Evolutionary conservation across 2,329 filamentous ascomycete species (phyloP), one percentile per base, ranked within the genome.

Genomic region (Uncinocarpus reesii): DNA sequence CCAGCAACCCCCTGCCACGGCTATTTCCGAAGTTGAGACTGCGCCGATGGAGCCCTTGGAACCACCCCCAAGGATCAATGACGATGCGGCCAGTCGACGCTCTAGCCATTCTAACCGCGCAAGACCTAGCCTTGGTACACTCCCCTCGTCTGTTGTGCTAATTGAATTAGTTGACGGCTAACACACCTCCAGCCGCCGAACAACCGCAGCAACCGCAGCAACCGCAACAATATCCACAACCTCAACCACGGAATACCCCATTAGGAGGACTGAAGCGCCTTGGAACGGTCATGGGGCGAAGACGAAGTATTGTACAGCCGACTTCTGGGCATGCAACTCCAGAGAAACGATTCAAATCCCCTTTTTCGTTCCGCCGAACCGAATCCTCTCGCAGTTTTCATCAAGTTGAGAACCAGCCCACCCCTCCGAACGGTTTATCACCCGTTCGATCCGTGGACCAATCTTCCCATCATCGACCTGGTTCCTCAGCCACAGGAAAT

Each of bases 61-160:
- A 21, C 63, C 68, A 18, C 64, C 68, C 7, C 64, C 69, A 15
- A 65, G 59, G 38, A 56, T 64, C 44, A 63, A 67, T 37, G 77
- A 80, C 56, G 77, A 80, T 61, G 64, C 69, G 49, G 67, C 71
- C 49, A 78, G 76, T 56, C 73, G 77, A 53, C 73, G 72, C 52
- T 79, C 77, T 50, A 70, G 69, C 47, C 52, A 66, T 56, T 76
- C 71, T 41, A 69, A 61, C 16, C 63, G 61, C 49, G 56, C 55
- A 26, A 60, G 61, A 51, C 56, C 63, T 35, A 58, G 62, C 15
- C 62, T 65, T 52, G 63, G 60, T 61, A 54, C 40, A 34, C 4
- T 18, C 13, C 20, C 15, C 28, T 5, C 16, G 16, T 43, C 11
- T 6, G 7, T 20, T 7, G 18, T 48, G 26, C 46, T 54, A 7